Evolutionary conservation across 2,329 filamentous ascomycete species (phyloP).

Genomic region (Diaporthe citriasiana): DNA sequence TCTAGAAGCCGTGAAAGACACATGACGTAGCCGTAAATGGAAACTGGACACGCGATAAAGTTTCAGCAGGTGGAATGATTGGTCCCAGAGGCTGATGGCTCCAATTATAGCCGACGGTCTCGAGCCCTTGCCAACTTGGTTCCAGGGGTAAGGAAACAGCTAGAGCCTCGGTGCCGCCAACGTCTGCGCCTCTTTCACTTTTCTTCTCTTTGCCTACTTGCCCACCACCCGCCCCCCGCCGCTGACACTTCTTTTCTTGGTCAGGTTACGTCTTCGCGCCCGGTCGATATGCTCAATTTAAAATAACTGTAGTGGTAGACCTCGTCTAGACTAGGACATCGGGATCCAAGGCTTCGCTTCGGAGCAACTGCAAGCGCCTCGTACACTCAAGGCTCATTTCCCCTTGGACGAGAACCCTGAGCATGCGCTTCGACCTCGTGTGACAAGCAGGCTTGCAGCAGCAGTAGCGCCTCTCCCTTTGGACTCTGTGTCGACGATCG

Average conservation of each 20-base stretch:
- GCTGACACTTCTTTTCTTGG: neutral
- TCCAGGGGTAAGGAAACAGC: slow-evolving; percentile 12
- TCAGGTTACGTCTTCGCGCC: neutral
- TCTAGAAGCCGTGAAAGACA: slow-evolving; percentile 9
- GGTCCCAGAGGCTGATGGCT: neutral
- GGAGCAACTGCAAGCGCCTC: neutral
- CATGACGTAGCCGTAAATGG: slow-evolving; percentile 21
- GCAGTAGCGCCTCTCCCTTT: neutral
- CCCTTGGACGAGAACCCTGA: neutral
- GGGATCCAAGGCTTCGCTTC: neutral
- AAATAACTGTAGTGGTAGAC: neutral
- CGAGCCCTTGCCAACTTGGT: slow-evolving; percentile 1
- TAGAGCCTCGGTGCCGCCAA: slow-evolving; percentile 11
- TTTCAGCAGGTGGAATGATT: neutral
- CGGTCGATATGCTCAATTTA: neutral
- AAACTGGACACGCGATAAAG: slow-evolving; percentile 14
- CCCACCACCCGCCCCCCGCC: neutral
- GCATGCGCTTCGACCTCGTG: neutral
- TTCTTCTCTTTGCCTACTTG: neutral
- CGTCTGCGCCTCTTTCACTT: neutral
- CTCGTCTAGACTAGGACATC: neutral
- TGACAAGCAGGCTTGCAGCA: slow-evolving; percentile 5
- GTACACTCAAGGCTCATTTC: neutral
- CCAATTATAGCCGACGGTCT: slow-evolving; percentile 20
- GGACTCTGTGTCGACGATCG: neutral